Base-by-base conservation (phyloP, 345 rosid species). In the Citrus unshiu region DNA sequence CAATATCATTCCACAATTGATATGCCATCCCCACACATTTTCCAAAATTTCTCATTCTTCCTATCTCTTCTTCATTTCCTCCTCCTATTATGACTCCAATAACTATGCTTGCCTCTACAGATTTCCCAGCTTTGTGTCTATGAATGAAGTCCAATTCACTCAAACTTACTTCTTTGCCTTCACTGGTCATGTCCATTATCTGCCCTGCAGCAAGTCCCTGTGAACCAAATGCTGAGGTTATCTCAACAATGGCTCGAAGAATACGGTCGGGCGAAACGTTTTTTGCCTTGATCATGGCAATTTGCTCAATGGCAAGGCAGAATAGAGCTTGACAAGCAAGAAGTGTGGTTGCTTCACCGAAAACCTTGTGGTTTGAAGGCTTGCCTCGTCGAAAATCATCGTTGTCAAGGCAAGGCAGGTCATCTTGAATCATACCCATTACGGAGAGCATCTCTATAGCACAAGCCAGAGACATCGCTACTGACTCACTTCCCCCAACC, bases 371-470 rank as follows among this genome's bases (percentile, higher is more conserved):
- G 68, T 76, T 90, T 0, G 95, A 84, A n/a, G 90, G 93, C 78
- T 81, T 84, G 6, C 95, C 93, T 19, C 93, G 86, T 0, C 90
- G 80, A 24, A 91, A 66, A 73, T 90, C 91, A 37, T 87, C 95
- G 60, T 91, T 84, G 67, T 90, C 95, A 91, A 91, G 88, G 68
- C 93, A 91, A 10, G 93, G 95, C 40, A 91, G 86, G 60, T 91
- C 95, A 2, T 91, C 92, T 56, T 90, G 91, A 79, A 91, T 87
- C 2, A 91, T 60, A 6, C 92, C 86, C 92, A 89, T 88, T 0
- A 91, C 86, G 73, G 87, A 91, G 54, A 90, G 86, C 95, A 90
- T 91, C 82, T 91, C 93, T n/a, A 90, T 68, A 9, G 93, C 91
- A 22, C 93, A 91, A 18, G 95, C 95, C 12, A 84, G 64, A 5